Evolutionary conservation across 2,329 filamentous ascomycete species (phyloP), one percentile per base, ranked within the genome.

Genomic region (Beauveria sp.): DNA sequence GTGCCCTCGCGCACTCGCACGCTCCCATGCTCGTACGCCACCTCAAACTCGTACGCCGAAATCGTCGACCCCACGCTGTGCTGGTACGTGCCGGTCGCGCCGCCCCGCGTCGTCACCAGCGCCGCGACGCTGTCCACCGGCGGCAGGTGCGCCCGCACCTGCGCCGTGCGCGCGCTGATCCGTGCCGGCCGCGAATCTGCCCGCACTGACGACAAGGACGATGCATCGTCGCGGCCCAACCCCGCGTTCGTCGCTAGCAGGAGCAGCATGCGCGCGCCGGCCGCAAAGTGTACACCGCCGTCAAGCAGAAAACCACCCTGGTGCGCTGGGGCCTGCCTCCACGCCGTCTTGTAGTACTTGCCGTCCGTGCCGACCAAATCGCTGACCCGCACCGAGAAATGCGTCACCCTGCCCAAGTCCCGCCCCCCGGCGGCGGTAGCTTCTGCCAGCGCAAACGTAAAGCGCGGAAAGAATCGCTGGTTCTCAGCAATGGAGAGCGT

Each of bases 301-400:
- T 93, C 89, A 2, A 93, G 82, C 60, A 92, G 72, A 70, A 91
- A 92, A 0, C 90, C 89, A 60, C 89, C 90, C 73, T 91, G 88
- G 70, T 90, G 83, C 58, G 82, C 78, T 1, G 89, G 89, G 61
- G 76, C 80, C 71, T 87, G 88, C 60, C 90, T 84, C 90, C 89
- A 84, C 28, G 75, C 65, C 3, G 82, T 84, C 53, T 79, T 75
- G 66, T 77, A 80, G 69, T 79, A 84, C 70, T 79, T 78, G 67
- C 77, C 70, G 59, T 69, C 68, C 61, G 66, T 53, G 46, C 68
- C 62, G 69, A 79, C 73, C 65, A 74, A 70, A 16, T 65, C 69
- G 61, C 75, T 70, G 40, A 77, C 57, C 28, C 72, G 69, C 34
- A 76, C 73, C 50, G 71, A 70, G 71, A 89, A 88, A 16, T 75